A percentile compares a stretch with the other conserved stretches of the same genome.
These are phyloP conservation scores for Podaxis pistillaris DNA, from an alignment of 768 basidiomycete genomes.

Conservation along the genomic window DNA sequence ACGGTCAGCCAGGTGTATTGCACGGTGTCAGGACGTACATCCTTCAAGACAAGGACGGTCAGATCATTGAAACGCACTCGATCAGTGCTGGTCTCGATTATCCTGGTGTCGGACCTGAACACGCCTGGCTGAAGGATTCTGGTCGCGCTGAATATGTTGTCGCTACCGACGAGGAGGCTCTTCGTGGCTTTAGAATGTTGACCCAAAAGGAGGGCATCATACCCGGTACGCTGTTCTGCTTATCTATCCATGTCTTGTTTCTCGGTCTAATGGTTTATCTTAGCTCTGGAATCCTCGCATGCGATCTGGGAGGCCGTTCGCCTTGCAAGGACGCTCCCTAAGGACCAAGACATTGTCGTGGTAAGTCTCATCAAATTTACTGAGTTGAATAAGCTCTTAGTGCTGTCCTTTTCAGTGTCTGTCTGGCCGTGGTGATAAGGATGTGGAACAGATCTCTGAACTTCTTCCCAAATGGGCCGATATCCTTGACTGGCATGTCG, in stretches of 20 bases:
- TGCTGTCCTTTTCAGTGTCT: constrained; percentile 58
- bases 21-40: constrained; percentile 97
- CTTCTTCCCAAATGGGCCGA: constrained; percentile 96
- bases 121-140: constrained; percentile 95
- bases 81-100: constrained; percentile 96
- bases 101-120: constrained; percentile 97
- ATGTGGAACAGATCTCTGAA: constrained; percentile 95
- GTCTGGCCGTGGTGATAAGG: constrained; percentile 96
- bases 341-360: constrained; percentile 86
- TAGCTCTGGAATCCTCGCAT: constrained; percentile 93
- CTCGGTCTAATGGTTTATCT: background rate
- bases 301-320: constrained; percentile 92
- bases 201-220: constrained; percentile 97
- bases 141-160: constrained; percentile 90
- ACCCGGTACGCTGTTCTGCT: constrained; percentile 56
- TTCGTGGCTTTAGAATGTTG: constrained; percentile 87
- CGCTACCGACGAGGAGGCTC: constrained; percentile 92
- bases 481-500: constrained; percentile 88
- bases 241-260: background rate
- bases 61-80: constrained; percentile 96
- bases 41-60: constrained; percentile 83
- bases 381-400: constrained; percentile 1
- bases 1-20: constrained; percentile 90
- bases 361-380: constrained; percentile 46
- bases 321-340: constrained; percentile 79